Evolutionary conservation across 2,329 filamentous ascomycete genomes (phyloP).

Genomic region (Aspergillus novofumigatus): DNA sequence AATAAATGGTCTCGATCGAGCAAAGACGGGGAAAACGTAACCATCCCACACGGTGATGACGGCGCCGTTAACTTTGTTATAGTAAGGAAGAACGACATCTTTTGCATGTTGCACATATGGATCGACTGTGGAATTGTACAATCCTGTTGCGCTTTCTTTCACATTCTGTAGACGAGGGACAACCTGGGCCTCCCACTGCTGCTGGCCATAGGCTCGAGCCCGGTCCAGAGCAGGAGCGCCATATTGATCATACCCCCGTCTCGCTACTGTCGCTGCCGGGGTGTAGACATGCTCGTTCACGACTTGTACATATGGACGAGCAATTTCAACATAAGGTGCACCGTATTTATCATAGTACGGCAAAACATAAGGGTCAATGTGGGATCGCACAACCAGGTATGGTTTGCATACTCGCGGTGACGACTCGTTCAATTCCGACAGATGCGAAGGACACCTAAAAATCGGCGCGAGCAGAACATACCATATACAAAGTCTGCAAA

Average conservation of each 20-base stretch:
- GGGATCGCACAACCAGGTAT: slow-evolving; percentile 65
- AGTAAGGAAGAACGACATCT: slow-evolving; percentile 65
- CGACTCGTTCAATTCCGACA: slow-evolving; percentile 62
- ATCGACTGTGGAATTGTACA: slow-evolving; percentile 68
- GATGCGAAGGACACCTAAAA: slow-evolving; percentile 73
- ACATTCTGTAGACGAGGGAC: slow-evolving; percentile 69
- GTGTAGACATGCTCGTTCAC: slow-evolving; percentile 60
- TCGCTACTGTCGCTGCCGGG: slow-evolving; percentile 63
- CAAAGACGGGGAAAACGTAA: slow-evolving; percentile 71
- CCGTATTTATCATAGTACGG: slow-evolving; percentile 86
- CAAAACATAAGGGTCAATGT: slow-evolving; percentile 67
- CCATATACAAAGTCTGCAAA: slow-evolving; percentile 71
- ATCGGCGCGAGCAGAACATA: slow-evolving; percentile 76
- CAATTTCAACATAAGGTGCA: slow-evolving; percentile 73
- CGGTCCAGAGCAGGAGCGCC: slow-evolving; percentile 69
- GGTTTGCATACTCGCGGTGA: slow-evolving; percentile 78
- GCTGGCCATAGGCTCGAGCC: slow-evolving; percentile 60
- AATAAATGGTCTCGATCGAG: slow-evolving; percentile 69
- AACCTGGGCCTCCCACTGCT: slow-evolving; percentile 74
- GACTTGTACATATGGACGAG: slow-evolving; percentile 65
- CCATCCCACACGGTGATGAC: slow-evolving; percentile 30
- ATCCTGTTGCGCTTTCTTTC: slow-evolving; percentile 55
- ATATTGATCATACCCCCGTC: slow-evolving; percentile 60
- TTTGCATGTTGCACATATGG: slow-evolving; percentile 67
- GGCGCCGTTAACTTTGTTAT: slow-evolving; percentile 65